These are phyloP conservation scores for Sextonia rubra DNA, from an alignment of 164 flowering plant species.

Conservation along the genomic window DNA sequence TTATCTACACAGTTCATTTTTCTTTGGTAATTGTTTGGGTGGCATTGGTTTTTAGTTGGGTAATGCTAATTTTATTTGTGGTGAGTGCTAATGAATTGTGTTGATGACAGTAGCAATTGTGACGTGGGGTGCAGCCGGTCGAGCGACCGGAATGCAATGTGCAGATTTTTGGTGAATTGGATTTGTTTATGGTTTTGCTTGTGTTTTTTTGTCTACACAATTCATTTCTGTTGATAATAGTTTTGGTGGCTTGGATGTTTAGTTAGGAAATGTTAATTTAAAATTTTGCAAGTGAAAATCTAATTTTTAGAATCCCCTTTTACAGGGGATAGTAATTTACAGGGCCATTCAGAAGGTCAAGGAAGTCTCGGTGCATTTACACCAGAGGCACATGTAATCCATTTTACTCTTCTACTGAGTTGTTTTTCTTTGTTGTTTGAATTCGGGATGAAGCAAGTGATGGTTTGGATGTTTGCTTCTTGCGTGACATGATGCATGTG, in stretches of 20 bases:
- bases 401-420: neutral
- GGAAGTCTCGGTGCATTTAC: slow-evolving; percentile 60
- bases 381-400: slow-evolving; percentile 52
- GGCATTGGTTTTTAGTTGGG: too few species aligned
- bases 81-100: slow-evolving; percentile 10
- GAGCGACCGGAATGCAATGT: slow-evolving; percentile 59
- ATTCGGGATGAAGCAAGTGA: neutral
- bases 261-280: too few species aligned
- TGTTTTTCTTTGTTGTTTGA: neutral
- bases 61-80: too few species aligned
- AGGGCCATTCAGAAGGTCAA: slow-evolving; percentile 51
- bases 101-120: slow-evolving; percentile 38
- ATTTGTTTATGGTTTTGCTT: too few species aligned
- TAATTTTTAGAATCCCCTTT: too few species aligned
- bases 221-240: too few species aligned
- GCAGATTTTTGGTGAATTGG: slow-evolving; percentile 30
- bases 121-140: slow-evolving; percentile 45
- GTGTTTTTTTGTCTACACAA: too few species aligned
- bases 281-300: too few species aligned
- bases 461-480: slow-evolving; percentile 8
- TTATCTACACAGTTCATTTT: too few species aligned
- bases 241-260: too few species aligned
- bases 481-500: slow-evolving; percentile 66
- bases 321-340: slow-evolving; percentile 49
- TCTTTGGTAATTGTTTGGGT: too few species aligned